phyloP scores from a whole-genome alignment of 805 yeast genomes.

The Myxozyma lipomycoides region DNA sequence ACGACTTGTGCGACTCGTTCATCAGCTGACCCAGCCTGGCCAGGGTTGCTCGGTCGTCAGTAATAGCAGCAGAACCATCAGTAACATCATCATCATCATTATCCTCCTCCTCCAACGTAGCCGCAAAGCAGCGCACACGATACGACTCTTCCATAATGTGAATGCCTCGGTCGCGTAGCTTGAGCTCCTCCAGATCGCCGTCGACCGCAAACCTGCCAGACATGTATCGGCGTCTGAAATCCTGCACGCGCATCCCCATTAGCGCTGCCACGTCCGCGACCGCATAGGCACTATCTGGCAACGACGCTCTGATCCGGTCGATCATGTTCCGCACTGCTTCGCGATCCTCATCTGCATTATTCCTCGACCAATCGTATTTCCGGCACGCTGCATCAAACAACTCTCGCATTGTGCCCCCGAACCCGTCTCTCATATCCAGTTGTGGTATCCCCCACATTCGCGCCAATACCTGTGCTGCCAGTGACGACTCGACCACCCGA shows the following conservation, averaged over 20 bases:
- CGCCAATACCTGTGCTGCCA: slow-evolving; percentile 61
- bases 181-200: slow-evolving; percentile 46
- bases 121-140: slow-evolving; percentile 50
- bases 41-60: slow-evolving; percentile 38
- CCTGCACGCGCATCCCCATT: slow-evolving; percentile 44
- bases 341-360: slow-evolving; percentile 39
- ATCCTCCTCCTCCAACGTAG: slow-evolving; percentile 8
- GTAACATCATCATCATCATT: not conserved
- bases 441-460: slow-evolving; percentile 50
- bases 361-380: slow-evolving; percentile 24
- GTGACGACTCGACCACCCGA: slow-evolving; percentile 68
- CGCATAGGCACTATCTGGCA: slow-evolving; percentile 44
- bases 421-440: slow-evolving; percentile 37
- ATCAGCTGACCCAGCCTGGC: slow-evolving; percentile 47
- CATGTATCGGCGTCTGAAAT: slow-evolving; percentile 46
- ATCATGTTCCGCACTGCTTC: slow-evolving; percentile 34
- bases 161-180: slow-evolving; percentile 56
- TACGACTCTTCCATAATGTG: slow-evolving; percentile 63
- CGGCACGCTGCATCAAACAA: slow-evolving; percentile 24
- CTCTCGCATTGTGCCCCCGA: slow-evolving; percentile 57
- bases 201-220: slow-evolving; percentile 44
- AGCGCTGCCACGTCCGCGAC: slow-evolving; percentile 47
- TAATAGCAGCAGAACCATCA: no score
- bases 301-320: slow-evolving; percentile 3
- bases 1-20: slow-evolving; percentile 58